These are phyloP conservation scores for Mimosa bimucronata DNA, from an alignment of 306 rosid genomes.

Conservation along the genomic window DNA sequence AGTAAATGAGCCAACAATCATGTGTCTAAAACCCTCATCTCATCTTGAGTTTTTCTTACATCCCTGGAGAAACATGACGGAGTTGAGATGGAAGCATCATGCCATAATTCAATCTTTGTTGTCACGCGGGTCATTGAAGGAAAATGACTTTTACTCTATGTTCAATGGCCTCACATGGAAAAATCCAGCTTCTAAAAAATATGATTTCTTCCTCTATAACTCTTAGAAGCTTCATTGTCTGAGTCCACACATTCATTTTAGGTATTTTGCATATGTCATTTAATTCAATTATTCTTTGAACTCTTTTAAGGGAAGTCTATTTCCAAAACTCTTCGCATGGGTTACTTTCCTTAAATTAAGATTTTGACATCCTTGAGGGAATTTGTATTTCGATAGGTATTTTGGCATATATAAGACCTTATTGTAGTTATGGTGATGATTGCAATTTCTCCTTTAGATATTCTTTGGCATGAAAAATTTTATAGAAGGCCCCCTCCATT, in stretches of 20 bases:
- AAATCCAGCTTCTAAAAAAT: constrained; percentile 60
- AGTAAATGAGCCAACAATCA: not conserved
- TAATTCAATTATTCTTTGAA: not conserved
- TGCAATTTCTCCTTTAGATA: not conserved
- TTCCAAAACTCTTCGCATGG: not conserved
- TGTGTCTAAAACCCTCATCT: constrained; percentile 14
- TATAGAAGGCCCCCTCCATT: too few relatives aligned
- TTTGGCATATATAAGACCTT: constrained; percentile 2
- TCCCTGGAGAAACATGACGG: constrained; percentile 50
- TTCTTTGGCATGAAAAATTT: too few relatives aligned
- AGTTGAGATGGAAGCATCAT: too few relatives aligned
- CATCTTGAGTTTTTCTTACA: constrained; percentile 27
- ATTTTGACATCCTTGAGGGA: constrained; percentile 7
- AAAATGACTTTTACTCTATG: too few relatives aligned
- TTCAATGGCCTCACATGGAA: too few relatives aligned
- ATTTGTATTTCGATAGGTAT: constrained; percentile 8
- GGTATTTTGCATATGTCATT: not conserved
- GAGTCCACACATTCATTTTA: not conserved
- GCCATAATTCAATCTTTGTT: too few relatives aligned
- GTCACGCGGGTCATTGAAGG: too few relatives aligned
- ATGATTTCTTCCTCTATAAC: not conserved
- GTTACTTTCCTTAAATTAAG: not conserved
- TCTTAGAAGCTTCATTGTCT: constrained; percentile 2
- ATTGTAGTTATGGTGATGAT: not conserved
- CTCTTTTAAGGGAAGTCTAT: not conserved